Evolutionary conservation across 371 early-diverging fungal species (phyloP).

Genomic region (Lichtheimia hyalospora): DNA sequence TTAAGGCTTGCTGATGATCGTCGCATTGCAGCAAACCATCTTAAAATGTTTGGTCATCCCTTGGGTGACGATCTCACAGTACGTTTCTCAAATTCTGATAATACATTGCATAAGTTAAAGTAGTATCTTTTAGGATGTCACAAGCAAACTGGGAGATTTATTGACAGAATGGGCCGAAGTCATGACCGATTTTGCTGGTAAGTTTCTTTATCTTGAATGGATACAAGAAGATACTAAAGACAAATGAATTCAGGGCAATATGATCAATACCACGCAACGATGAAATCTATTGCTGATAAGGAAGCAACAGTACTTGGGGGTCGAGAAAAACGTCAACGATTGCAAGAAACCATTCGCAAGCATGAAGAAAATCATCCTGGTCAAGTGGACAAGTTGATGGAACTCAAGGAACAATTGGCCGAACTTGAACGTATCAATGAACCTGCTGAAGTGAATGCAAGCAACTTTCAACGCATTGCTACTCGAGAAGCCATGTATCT

Average conservation of each 20-base stretch:
- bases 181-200: constrained; percentile 33
- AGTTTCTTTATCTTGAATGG: too few relatives aligned
- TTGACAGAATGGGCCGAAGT: constrained; percentile 30
- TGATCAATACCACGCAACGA: constrained; percentile 38
- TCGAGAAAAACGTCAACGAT: constrained; percentile 29
- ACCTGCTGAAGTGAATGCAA: constrained; percentile 32
- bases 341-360: constrained; percentile 31
- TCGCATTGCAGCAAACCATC: constrained; percentile 29
- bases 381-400: constrained; percentile 26
- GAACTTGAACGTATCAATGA: constrained; percentile 24
- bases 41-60: constrained; percentile 37
- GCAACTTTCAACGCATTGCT: constrained; percentile 41
- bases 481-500: constrained; percentile 40
- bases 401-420: constrained; percentile 29
- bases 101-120: background rate
- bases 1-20: constrained; percentile 30
- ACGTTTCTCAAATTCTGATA: constrained; percentile 2
- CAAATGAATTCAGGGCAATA: constrained; percentile 4
- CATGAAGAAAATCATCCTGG: constrained; percentile 26
- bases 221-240: too few relatives aligned
- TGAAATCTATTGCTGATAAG: constrained; percentile 34
- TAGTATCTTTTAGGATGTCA: constrained; percentile 30
- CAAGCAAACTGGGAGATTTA: constrained; percentile 29
- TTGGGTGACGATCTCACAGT: constrained; percentile 43
- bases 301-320: constrained; percentile 24